Percentiles rank a stretch among this genome's conserved stretches.
phyloP scores from a whole-genome alignment of 2,329 filamentous ascomycete species.

The Fusarium verrucosum region DNA sequence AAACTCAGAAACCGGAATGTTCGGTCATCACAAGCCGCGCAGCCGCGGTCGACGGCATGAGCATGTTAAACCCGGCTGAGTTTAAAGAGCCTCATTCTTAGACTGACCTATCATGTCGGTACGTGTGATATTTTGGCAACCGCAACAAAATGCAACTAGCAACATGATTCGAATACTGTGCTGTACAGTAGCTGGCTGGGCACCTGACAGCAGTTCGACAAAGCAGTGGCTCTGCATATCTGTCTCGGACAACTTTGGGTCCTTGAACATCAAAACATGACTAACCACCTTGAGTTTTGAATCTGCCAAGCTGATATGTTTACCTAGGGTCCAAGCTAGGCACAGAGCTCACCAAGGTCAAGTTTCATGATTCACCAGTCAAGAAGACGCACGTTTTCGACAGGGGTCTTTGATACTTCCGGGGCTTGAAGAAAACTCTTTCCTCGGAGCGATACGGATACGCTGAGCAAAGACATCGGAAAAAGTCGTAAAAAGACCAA shows the following conservation, averaged over 20 bases:
- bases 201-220: not conserved
- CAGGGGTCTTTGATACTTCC: constrained; percentile 12
- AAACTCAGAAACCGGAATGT: constrained; percentile 17
- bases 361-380: constrained; percentile 19
- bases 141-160: constrained; percentile 1
- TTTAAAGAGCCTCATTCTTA: constrained; percentile 24
- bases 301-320: not conserved
- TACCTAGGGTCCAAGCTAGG: constrained; percentile 9
- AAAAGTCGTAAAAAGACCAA: constrained; percentile 26
- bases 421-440: constrained; percentile 7
- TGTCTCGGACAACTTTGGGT: constrained; percentile 4
- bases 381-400: constrained; percentile 25
- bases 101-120: not conserved
- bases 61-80: constrained; percentile 1
- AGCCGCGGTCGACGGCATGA: constrained; percentile 1
- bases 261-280: not conserved
- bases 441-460: constrained; percentile 27
- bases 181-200: no score
- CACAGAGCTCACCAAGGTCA: not conserved
- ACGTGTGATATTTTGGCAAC: constrained; percentile 4
- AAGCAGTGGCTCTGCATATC: no score
- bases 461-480: constrained; percentile 28
- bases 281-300: not conserved
- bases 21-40: constrained; percentile 7
- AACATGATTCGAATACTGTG: not conserved